Base-by-base conservation (phyloP, 192 early-diverging fungal species). In the Coemansia sp. region DNA sequence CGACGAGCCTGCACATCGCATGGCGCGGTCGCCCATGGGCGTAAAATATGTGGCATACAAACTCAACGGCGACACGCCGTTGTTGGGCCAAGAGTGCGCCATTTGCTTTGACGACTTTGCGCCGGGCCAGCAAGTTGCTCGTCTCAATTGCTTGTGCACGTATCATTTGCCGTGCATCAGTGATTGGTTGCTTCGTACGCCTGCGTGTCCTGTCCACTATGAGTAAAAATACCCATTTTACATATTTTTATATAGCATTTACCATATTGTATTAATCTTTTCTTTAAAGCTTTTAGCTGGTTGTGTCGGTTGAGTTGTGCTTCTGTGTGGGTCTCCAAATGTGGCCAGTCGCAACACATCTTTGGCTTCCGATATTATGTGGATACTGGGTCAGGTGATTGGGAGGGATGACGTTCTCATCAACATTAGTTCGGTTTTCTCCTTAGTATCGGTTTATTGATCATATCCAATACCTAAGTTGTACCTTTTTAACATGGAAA, bases 81-180 rank as follows among this genome's bases (percentile, higher is more conserved):
- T 89, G 64, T 67, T 91, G 45, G 89, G 86, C 24, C 85, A 87
- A 66, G 95, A 97, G 65, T 97, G 95, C 73, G 85, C 90, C 0
- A 97, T 97, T 48, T 97, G 95, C 80, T 93, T 97, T 83, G 92
- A 95, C 60, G 95, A 97, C 67, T 95, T 93, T 86, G 83, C 83
- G 53, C 61, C 86, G 37, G 92, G 90, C 77, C 84, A 94, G 64
- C 77, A 82, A 12, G 89, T 94, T 51, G 91, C 93, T 0, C 75
- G 92, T 2, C 82, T 94, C 69, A 93, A 90, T 59, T 97, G 94
- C 65, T 73, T 97, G 22, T 97, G 94, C 75, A 87, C 90, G 21
- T 97, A 93, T 76, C 94, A 97, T 76, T 80, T 86, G 23, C 82
- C 80, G 38, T 96, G 94, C 75, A 89, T 97, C 61, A 82, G 82